Percentiles rank a stretch among this genome's conserved stretches.
These are phyloP conservation scores for Sporothrix inflata DNA, from an alignment of 2,329 filamentous ascomycete species.

Conservation along the genomic window DNA sequence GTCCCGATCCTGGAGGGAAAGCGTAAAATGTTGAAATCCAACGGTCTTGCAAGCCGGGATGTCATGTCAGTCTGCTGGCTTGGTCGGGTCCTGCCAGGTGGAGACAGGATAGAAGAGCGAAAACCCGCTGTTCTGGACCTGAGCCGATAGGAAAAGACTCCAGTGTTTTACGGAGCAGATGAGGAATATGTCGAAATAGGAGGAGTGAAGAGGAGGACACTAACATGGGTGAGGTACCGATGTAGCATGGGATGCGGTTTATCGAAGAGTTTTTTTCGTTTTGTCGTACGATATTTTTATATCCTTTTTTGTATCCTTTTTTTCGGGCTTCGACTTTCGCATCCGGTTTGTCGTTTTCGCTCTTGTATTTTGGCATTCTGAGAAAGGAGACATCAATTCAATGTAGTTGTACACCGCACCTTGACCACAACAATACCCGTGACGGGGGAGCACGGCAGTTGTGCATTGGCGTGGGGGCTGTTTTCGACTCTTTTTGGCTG, in stretches of 20 bases:
- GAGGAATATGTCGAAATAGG: not conserved
- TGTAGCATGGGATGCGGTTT: not conserved
- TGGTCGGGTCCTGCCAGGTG: not conserved
- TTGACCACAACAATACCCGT: not conserved
- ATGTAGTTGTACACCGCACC: not conserved
- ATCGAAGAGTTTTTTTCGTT: not conserved
- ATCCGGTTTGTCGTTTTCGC: not conserved
- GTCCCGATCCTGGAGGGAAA: not conserved
- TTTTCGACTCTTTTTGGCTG: not conserved
- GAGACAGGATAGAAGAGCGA: not conserved
- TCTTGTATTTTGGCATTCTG: not conserved
- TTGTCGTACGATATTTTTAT: constrained; percentile 4
- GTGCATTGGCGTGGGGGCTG: constrained; percentile 6
- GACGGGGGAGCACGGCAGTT: constrained; percentile 7
- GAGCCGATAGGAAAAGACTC: not conserved
- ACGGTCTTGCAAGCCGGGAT: not conserved
- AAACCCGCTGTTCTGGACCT: not conserved
- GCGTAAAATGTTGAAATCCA: not conserved
- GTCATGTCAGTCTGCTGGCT: too few relatives aligned
- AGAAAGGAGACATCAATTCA: not conserved
- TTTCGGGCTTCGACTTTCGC: not conserved
- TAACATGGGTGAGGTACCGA: not conserved
- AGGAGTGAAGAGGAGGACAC: not conserved
- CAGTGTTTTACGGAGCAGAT: constrained; percentile 5
- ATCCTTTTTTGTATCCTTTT: not conserved